Conservation (phyloP, 2,329 filamentous ascomycete species). For the Hypoxylon sp. region DNA sequence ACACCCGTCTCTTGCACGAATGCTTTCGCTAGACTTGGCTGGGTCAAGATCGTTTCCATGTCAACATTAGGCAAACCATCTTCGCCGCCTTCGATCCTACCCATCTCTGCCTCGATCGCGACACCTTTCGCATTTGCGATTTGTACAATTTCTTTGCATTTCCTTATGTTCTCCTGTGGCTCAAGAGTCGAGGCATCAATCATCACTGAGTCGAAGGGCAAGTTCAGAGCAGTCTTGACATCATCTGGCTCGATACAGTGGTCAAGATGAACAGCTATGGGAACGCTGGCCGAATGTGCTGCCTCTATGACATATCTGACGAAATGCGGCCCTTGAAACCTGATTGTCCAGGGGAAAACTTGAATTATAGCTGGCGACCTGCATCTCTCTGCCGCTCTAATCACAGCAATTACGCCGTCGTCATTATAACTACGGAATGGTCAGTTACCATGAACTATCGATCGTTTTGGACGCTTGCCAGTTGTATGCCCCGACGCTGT, state of each 20-base stretch:
- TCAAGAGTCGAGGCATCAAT: slow-evolving; percentile 7
- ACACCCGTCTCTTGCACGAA: slow-evolving; percentile 53
- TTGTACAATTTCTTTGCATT: not conserved
- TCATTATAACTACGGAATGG: not conserved
- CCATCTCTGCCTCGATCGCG: not conserved
- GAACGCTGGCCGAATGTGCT: not conserved
- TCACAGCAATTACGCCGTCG: not conserved
- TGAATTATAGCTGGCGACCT: slow-evolving; percentile 11
- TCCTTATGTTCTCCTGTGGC: slow-evolving; percentile 1
- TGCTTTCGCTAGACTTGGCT: not conserved
- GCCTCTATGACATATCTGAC: not conserved
- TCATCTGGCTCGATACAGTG: not conserved
- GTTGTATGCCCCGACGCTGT: slow-evolving; percentile 42
- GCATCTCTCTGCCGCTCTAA: slow-evolving; percentile 1
- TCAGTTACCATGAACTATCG: not conserved
- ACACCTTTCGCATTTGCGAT: not conserved
- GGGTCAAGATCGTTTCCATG: not conserved
- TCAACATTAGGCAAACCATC: slow-evolving; percentile 7
- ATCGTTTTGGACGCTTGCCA: slow-evolving; percentile 54
- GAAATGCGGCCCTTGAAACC: not conserved
- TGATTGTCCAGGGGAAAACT: slow-evolving; percentile 7
- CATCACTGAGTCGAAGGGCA: slow-evolving; percentile 7
- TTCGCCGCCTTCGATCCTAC: slow-evolving; percentile 14
- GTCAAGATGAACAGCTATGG: slow-evolving; percentile 7
- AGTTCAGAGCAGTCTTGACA: not conserved